phyloP scores from a whole-genome alignment of 257 asterid species.

The Forsythia suspensa region DNA sequence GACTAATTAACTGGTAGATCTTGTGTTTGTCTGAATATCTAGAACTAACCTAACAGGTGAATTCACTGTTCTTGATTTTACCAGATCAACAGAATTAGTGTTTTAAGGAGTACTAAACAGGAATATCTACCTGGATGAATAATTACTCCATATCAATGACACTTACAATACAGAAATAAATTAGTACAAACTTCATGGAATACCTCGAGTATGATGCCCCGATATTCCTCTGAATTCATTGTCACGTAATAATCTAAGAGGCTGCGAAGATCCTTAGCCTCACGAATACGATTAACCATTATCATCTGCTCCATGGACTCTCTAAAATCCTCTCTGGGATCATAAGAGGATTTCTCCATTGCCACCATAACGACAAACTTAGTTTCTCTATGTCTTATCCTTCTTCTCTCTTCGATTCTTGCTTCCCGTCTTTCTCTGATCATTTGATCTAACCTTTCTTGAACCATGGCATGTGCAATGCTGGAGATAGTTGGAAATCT shows the following conservation, averaged over 20 bases:
- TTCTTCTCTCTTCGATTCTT: conserved; percentile 22
- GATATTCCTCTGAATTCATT: conserved; percentile 65
- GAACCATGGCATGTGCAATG: conserved; percentile 77
- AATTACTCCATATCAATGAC: conserved; percentile 13
- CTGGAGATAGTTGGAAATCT: conserved; percentile 51
- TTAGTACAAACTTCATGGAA: conserved; percentile 70
- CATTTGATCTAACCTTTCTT: conserved; percentile 67
- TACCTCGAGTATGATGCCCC: conserved; percentile 63
- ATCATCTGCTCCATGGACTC: conserved; percentile 75
- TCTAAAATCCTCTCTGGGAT: conserved; percentile 73
- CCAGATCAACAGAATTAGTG: background rate
- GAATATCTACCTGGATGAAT: background rate
- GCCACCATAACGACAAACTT: conserved; percentile 70
- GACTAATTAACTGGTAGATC: background rate
- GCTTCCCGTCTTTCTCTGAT: conserved; percentile 48
- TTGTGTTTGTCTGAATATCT: background rate
- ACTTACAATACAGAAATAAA: conserved; percentile 43
- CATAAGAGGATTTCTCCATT: conserved; percentile 66
- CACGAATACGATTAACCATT: conserved; percentile 41
- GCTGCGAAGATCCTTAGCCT: conserved; percentile 56
- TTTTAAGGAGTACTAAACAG: background rate
- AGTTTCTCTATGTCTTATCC: conserved; percentile 30
- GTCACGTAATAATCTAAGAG: conserved; percentile 62
- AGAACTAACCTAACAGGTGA: background rate
- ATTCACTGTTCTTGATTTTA: background rate